Conservation (phyloP, 371 early-diverging fungal species). For the Mucor racemosus region DNA sequence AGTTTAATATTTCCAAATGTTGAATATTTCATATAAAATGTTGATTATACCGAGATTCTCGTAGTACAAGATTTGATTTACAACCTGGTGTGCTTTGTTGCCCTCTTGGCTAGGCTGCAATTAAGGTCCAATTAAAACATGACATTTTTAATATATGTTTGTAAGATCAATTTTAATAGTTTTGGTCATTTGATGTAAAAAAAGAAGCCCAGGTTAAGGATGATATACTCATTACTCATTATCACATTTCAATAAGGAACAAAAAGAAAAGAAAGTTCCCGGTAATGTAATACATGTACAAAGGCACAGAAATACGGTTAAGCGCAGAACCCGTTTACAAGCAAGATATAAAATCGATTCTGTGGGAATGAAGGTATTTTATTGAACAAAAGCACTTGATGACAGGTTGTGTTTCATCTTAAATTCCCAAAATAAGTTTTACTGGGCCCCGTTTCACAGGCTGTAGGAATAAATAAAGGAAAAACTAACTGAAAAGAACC, state of each 20-base stretch:
- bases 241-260: background rate
- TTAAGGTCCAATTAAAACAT: background rate
- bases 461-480: background rate
- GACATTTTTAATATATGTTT: too few species aligned
- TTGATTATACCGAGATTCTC: slow-evolving; percentile 1
- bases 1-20: background rate
- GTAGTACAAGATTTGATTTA: background rate
- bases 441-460: slow-evolving; percentile 9
- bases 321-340: slow-evolving; percentile 1
- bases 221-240: background rate
- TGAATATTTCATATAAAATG: background rate
- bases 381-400: background rate
- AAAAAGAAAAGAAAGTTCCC: background rate
- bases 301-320: background rate
- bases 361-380: slow-evolving; percentile 4
- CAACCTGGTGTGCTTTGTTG: background rate
- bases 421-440: background rate
- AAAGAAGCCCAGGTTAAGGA: background rate
- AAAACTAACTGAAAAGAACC: background rate
- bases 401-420: slow-evolving; percentile 9
- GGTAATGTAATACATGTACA: slow-evolving; percentile 2
- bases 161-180: background rate
- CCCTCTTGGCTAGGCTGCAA: background rate
- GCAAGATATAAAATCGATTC: background rate
- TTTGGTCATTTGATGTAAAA: background rate